These are phyloP conservation scores for Phycomyces nitens DNA, from an alignment of 192 early-diverging fungal genomes.

Conservation along the genomic window DNA sequence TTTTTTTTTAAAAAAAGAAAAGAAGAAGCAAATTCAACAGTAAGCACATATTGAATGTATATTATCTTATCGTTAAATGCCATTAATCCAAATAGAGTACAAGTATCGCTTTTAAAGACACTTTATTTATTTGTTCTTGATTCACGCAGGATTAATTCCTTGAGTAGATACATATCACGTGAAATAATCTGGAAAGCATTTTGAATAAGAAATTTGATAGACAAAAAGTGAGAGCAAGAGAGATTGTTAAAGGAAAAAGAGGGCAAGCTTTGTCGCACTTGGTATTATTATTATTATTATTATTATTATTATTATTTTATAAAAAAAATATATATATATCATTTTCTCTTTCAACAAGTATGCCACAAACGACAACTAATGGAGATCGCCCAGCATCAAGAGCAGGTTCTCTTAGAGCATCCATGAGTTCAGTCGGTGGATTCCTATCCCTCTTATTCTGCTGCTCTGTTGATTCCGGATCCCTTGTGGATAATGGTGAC, in stretches of 20 bases:
- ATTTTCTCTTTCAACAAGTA: not conserved
- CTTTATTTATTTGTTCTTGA: constrained; percentile 1
- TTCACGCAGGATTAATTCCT: not conserved
- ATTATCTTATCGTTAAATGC: too few species aligned
- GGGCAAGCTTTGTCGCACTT: too few species aligned
- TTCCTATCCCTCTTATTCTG: not conserved
- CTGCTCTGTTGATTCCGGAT: not conserved
- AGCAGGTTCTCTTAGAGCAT: not conserved
- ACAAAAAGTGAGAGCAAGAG: too few species aligned
- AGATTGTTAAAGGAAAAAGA: not conserved
- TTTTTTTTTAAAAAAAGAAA: too few species aligned
- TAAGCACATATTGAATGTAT: too few species aligned
- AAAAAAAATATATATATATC: too few species aligned
- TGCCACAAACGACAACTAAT: not conserved
- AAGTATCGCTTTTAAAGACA: not conserved
- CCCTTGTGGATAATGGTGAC: not conserved
- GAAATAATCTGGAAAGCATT: not conserved
- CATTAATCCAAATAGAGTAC: not conserved
- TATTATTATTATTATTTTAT: too few species aligned
- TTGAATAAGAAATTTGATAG: not conserved
- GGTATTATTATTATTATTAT: too few species aligned
- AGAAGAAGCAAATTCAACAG: too few species aligned
- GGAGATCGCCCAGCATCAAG: not conserved
- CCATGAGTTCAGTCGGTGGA: not conserved
- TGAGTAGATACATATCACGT: not conserved